Percentiles rank a stretch among this genome's conserved stretches.
These are phyloP conservation scores for Oidiodendron maius DNA, from an alignment of 495 filamentous ascomycete species.

Conservation along the genomic window DNA sequence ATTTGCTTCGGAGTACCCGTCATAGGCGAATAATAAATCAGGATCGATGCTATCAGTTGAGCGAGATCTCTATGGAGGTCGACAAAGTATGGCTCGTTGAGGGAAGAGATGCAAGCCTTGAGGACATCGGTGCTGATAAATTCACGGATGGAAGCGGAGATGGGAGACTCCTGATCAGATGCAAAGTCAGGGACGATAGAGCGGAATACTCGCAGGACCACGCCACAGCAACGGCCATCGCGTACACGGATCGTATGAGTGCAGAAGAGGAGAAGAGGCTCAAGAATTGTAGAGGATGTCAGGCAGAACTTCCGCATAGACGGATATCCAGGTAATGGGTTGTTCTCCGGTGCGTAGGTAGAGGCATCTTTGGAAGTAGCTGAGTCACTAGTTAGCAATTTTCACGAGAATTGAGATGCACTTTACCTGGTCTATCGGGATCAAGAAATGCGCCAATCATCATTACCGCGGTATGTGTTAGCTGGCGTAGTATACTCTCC, in stretches of 20 bases:
- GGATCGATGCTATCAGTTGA: constrained; percentile 77
- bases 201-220: constrained; percentile 77
- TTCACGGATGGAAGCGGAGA: constrained; percentile 65
- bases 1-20: constrained; percentile 55
- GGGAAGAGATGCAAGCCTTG: constrained; percentile 74
- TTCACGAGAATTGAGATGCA: no score
- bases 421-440: constrained; percentile 34
- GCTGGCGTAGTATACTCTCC: constrained; percentile 90
- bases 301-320: constrained; percentile 76
- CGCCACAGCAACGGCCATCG: constrained; percentile 80
- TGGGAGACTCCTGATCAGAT: constrained; percentile 10
- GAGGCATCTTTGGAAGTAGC: constrained; percentile 18
- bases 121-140: constrained; percentile 84
- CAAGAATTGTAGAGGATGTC: constrained; percentile 69
- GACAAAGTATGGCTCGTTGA: constrained; percentile 94
- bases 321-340: constrained; percentile 28
- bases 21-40: constrained; percentile 61
- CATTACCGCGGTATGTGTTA: constrained; percentile 86
- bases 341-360: constrained; percentile 11
- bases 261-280: constrained; percentile 85
- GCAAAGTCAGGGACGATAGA: constrained; percentile 78
- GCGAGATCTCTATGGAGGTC: constrained; percentile 94
- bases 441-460: constrained; percentile 86
- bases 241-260: constrained; percentile 86
- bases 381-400: neutral